Percentiles rank a stretch among this genome's conserved stretches.
phyloP scores from a whole-genome alignment of 1,284 basidiomycete genomes.

The Xerocomus nothofagi region DNA sequence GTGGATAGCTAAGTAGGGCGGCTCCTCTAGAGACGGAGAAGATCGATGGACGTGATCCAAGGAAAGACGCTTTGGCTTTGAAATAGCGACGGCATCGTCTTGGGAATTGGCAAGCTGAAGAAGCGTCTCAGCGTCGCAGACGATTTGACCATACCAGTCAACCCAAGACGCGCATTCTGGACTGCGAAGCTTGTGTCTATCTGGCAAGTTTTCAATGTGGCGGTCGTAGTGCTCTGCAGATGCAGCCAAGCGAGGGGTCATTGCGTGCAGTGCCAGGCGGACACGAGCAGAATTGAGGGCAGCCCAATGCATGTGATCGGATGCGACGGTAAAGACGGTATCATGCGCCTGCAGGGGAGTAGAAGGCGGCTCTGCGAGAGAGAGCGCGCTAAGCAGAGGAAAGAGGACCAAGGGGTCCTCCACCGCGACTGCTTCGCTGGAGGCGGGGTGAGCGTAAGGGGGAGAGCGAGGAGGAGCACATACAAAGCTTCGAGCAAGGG shows the following conservation, averaged over 20 bases:
- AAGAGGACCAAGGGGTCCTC: slow-evolving; percentile 30
- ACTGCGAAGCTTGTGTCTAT: slow-evolving; percentile 24
- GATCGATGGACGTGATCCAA: slow-evolving; percentile 71
- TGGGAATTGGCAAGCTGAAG: slow-evolving; percentile 44
- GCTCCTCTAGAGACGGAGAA: slow-evolving; percentile 42
- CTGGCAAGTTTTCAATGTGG: slow-evolving; percentile 36
- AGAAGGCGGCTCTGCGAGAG: slow-evolving; percentile 8
- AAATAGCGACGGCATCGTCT: slow-evolving; percentile 23
- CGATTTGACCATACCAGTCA: slow-evolving; percentile 79
- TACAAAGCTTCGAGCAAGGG: slow-evolving; percentile 82
- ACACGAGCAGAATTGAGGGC: slow-evolving; percentile 55
- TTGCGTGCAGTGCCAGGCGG: slow-evolving; percentile 66
- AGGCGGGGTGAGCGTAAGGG: slow-evolving; percentile 4
- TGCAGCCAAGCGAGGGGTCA: slow-evolving; percentile 71
- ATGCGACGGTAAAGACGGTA: slow-evolving; percentile 51
- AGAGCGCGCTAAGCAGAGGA: slow-evolving; percentile 29
- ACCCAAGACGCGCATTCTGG: slow-evolving; percentile 77
- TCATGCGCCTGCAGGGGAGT: slow-evolving; percentile 56
- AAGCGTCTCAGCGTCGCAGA: slow-evolving; percentile 71
- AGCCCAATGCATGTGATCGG: slow-evolving; percentile 45
- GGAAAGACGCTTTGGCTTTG: slow-evolving; percentile 51
- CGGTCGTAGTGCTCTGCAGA: slow-evolving; percentile 68
- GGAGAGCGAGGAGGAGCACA: slow-evolving; percentile 28
- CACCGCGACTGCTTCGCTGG: slow-evolving; percentile 56
- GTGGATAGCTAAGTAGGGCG: slow-evolving; percentile 65